Base-by-base conservation (phyloP, 2,329 filamentous ascomycete genomes). In the Aspergillus cejpii region DNA sequence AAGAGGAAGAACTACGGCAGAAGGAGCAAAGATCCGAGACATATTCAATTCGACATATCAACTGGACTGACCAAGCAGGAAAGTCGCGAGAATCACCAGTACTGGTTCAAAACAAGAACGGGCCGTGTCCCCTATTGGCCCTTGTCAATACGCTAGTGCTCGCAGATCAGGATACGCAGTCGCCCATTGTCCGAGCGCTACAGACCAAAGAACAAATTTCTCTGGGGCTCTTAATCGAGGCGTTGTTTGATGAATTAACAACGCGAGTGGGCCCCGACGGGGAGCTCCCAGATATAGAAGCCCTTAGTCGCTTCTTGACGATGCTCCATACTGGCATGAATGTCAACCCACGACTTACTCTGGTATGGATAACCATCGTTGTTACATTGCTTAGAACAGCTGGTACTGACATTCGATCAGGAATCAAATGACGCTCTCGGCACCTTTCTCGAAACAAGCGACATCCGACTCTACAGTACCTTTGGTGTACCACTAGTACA, bases 321-420 rank as follows among this genome's bases (percentile, higher is more conserved):
- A 86, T 87, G 36, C 72, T 98, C 2, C 88, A 96, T 56, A 97
- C 90, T 0, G 92, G 92, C 28, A 95, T 98, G 87, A 98, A 97
- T 58, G 91, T 97, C 45, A 98, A 98, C 53, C 92, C 92, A 2
- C 81, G 85, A 15, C 92, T 95, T 52, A 76, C 94, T 6, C 77
- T 87, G 1, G 75, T 65, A 58, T 47, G 52, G 37, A 40, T 24
- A 11, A n/a, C 28, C 12, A 21, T 23, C 1, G 14, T 6, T 14
- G 27, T 11, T 6, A 12, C 2, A 17, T 34, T 19, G 12, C 31
- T 38, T 39, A 15, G 12, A n/a, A 38, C 17, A 45, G 39, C 17
- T 73, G 78, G 5, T 77, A 76, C 0, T 57, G 41, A 59, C 41
- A 20, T 14, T 17, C 31, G 26, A 3, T 42, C 15, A 64, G 68